Percentiles rank a stretch among this genome's conserved stretches.
Conservation (phyloP, 352 stramenopile species). For the Detonula confervacea region DNA sequence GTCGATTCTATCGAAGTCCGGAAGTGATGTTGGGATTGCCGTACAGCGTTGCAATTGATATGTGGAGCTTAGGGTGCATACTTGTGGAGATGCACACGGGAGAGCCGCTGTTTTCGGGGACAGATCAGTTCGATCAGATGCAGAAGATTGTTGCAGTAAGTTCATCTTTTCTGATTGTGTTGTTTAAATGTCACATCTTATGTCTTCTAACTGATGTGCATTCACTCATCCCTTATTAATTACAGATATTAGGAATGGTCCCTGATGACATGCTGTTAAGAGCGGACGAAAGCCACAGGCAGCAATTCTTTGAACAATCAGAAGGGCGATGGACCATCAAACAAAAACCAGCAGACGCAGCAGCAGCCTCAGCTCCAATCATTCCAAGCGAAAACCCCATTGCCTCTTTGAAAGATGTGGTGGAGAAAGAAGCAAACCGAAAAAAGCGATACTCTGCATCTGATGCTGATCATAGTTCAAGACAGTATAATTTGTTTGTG, state of each 20-base stretch:
- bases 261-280: conserved; percentile 91
- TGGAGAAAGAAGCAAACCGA: conserved; percentile 63
- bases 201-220: too few species aligned
- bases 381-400: conserved; percentile 75
- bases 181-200: too few species aligned
- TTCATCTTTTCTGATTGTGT: conserved; percentile 31
- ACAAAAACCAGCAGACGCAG: conserved; percentile 35
- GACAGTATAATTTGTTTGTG: conserved; percentile 92
- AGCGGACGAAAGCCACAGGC: conserved; percentile 87
- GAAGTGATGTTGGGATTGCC: conserved; percentile 95
- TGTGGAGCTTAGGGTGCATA: conserved; percentile 99
- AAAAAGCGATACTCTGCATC: conserved; percentile 69
- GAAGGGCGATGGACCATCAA: conserved; percentile 54
- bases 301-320: conserved; percentile 91
- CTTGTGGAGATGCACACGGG: conserved; percentile 98
- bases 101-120: conserved; percentile 96
- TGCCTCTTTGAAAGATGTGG: conserved; percentile 68
- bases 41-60: conserved; percentile 97
- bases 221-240: conserved; percentile 79
- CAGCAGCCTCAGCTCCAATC: conserved; percentile 29
- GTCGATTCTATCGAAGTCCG: conserved; percentile 96
- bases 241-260: conserved; percentile 92
- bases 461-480: conserved; percentile 85
- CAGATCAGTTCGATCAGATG: conserved; percentile 96
- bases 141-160: conserved; percentile 92